These are phyloP conservation scores for Monilinia vaccinii-corymbosi DNA, from an alignment of 2,329 filamentous ascomycete genomes.

Conservation along the genomic window DNA sequence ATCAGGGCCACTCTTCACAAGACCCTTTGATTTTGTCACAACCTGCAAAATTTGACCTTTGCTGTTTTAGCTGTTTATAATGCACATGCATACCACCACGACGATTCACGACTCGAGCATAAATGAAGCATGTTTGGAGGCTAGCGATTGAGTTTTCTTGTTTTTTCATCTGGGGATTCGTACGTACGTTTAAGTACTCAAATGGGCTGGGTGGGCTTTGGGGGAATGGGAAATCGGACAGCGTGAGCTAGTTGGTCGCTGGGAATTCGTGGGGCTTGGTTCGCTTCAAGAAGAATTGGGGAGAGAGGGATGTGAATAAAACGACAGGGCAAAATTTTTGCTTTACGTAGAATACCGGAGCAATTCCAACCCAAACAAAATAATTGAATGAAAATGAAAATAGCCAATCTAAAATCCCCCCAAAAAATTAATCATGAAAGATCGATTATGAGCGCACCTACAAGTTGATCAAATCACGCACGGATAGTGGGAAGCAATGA, in stretches of 20 bases:
- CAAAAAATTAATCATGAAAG: background rate
- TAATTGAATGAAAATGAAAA: background rate
- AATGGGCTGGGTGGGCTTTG: background rate
- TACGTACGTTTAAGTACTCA: background rate
- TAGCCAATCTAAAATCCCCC: background rate
- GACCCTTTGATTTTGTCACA: background rate
- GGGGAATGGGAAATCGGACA: background rate
- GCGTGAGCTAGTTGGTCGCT: background rate
- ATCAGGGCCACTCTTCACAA: background rate
- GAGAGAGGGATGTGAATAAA: background rate
- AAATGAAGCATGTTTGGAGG: conserved; percentile 22
- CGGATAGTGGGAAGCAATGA: background rate
- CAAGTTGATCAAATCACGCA: background rate
- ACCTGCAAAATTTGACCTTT: conserved; percentile 1
- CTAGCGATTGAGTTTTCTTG: conserved; percentile 21
- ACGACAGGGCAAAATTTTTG: background rate
- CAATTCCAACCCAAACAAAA: conserved; percentile 1
- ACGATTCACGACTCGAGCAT: conserved; percentile 15
- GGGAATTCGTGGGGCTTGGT: background rate
- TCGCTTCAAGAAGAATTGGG: conserved; percentile 6
- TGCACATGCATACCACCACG: conserved; percentile 8
- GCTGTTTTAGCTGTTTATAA: conserved; percentile 9
- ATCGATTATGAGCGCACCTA: background rate
- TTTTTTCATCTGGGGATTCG: background rate
- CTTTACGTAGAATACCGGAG: conserved; percentile 2